These are phyloP conservation scores for Psilocybe subaeruginosa DNA, from an alignment of 768 basidiomycete species.

Conservation along the genomic window DNA sequence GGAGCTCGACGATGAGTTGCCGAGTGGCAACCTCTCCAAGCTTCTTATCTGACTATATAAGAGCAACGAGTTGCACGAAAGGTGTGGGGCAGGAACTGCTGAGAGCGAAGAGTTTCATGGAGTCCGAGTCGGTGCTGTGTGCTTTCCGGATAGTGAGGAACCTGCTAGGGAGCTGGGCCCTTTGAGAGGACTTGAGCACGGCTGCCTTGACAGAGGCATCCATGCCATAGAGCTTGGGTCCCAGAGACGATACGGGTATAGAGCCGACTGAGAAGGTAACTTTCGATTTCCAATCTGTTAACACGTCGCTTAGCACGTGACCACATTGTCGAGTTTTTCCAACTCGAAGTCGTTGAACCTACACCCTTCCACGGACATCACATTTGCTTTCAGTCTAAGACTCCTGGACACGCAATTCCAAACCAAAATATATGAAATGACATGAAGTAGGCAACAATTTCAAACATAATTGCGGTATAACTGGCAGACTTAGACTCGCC, in stretches of 20 bases:
- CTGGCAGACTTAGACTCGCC: too few species aligned
- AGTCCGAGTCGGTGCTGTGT: conserved; percentile 67
- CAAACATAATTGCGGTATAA: too few species aligned
- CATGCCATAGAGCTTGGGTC: conserved; percentile 81
- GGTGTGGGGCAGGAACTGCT: conserved; percentile 89
- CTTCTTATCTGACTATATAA: conserved; percentile 97
- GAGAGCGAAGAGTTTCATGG: conserved; percentile 75
- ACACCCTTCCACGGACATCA: too few species aligned
- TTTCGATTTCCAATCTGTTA: too few species aligned
- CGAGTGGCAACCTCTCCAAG: conserved; percentile 92
- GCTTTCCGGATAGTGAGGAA: conserved; percentile 59
- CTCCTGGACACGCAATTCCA: too few species aligned
- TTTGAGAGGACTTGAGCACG: conserved; percentile 87
- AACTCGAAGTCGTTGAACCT: too few species aligned
- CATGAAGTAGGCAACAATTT: too few species aligned
- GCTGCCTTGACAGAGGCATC: conserved; percentile 87
- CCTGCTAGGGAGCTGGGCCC: conserved; percentile 37
- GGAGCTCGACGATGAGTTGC: conserved; percentile 87
- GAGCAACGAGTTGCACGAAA: conserved; percentile 77
- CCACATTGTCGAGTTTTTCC: too few species aligned
- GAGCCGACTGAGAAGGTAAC: too few species aligned
- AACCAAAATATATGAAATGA: too few species aligned
- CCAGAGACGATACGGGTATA: conserved; percentile 45
- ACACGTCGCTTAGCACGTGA: too few species aligned
- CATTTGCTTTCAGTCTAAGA: too few species aligned